phyloP scores from a whole-genome alignment of 345 rosid species.

The Brassica carinata region DNA sequence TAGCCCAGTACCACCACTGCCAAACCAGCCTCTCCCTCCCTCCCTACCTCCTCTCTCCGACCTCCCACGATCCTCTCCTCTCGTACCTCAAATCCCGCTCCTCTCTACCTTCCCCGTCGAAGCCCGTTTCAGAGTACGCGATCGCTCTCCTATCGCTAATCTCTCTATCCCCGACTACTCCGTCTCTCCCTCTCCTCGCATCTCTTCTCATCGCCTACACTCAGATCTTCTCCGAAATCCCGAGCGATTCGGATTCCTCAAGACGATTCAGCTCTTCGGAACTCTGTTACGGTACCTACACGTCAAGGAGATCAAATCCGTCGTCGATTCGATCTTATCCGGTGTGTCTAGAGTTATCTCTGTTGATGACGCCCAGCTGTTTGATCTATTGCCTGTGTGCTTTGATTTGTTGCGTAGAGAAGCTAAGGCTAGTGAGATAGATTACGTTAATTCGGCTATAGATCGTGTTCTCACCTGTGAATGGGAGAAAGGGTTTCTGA shows the following conservation, averaged over 20 bases:
- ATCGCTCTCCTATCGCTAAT: constrained; percentile 64
- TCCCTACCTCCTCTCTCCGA: constrained; percentile 52
- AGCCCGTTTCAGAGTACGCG: constrained; percentile 58
- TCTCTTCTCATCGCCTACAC: constrained; percentile 65
- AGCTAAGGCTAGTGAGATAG: constrained; percentile 40
- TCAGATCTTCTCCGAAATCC: constrained; percentile 53
- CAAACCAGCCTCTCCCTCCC: constrained; percentile 46
- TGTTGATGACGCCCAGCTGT: constrained; percentile 71
- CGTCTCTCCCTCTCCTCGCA: constrained; percentile 57
- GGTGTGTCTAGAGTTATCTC: constrained; percentile 34
- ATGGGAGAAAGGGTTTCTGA: constrained; percentile 64
- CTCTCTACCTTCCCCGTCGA: constrained; percentile 55
- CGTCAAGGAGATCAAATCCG: constrained; percentile 40
- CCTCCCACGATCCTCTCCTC: constrained; percentile 53
- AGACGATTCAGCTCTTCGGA: constrained; percentile 55
- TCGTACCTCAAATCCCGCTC: constrained; percentile 60
- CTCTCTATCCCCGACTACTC: constrained; percentile 52
- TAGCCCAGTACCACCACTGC: constrained; percentile 52
- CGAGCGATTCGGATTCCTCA: constrained; percentile 67
- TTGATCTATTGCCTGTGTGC: constrained; percentile 71
- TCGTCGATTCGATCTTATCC: constrained; percentile 46
- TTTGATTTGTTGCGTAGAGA: constrained; percentile 48
- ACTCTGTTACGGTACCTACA: constrained; percentile 49
- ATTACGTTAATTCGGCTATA: constrained; percentile 45
- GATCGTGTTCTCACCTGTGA: constrained; percentile 51